Percentiles rank a stretch among this genome's conserved stretches.
phyloP scores from a whole-genome alignment of 129 eudicot genomes.

The Flaveria brownii region DNA sequence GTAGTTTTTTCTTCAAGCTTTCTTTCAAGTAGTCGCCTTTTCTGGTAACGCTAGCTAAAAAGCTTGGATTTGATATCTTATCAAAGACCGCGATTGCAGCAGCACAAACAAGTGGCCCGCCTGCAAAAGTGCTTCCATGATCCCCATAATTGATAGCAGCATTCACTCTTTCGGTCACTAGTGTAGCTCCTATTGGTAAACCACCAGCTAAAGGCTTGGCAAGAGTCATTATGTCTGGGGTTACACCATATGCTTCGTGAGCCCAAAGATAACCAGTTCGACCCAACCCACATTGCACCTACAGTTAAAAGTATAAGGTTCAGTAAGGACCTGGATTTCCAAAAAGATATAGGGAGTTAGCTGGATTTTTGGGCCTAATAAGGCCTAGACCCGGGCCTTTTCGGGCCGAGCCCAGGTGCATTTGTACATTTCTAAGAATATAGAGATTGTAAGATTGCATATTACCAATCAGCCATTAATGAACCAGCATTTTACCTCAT shows the following conservation, averaged over 20 bases:
- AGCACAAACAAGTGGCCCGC: slow-evolving; percentile 78
- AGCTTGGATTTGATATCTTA: slow-evolving; percentile 67
- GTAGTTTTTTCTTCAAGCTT: slow-evolving; percentile 43
- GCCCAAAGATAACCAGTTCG: slow-evolving; percentile 93
- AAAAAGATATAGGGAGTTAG: not conserved
- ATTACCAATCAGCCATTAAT: slow-evolving; percentile 2
- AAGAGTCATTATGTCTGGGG: slow-evolving; percentile 88
- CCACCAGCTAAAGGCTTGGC: slow-evolving; percentile 98
- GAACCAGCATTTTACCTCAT: slow-evolving; percentile 54
- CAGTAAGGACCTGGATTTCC: not conserved
- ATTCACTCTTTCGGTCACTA: slow-evolving; percentile 69
- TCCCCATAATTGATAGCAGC: slow-evolving; percentile 64
- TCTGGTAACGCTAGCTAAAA: slow-evolving; percentile 50
- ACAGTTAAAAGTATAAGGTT: not conserved
- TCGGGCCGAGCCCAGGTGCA: not conserved
- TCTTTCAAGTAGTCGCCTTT: slow-evolving; percentile 73
- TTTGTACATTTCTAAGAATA: not conserved
- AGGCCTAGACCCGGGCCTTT: not conserved
- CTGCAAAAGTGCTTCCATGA: slow-evolving; percentile 96
- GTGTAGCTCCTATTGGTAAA: slow-evolving; percentile 82
- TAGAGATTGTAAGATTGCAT: slow-evolving; percentile 1
- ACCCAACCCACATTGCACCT: slow-evolving; percentile 96
- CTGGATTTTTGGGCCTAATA: not conserved
- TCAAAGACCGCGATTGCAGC: slow-evolving; percentile 77
- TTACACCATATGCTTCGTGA: slow-evolving; percentile 68